Evolutionary conservation across 2,329 filamentous ascomycete genomes (phyloP).

Genomic region (Ophiostoma sp.): DNA sequence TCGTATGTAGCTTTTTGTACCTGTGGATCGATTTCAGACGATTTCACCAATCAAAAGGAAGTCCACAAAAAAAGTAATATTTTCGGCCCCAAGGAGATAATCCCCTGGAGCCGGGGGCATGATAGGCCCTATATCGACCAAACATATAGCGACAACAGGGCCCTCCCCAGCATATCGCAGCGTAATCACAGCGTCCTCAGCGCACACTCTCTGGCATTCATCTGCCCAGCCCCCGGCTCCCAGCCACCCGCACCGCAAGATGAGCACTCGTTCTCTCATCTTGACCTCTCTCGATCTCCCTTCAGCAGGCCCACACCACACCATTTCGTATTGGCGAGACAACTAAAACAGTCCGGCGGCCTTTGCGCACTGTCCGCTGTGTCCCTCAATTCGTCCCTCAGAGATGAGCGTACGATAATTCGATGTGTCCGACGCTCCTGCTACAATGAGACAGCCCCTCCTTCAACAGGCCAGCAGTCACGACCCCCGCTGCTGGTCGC

Average conservation of each 20-base stretch:
- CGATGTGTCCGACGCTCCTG: slow-evolving; percentile 13
- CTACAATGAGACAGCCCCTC: slow-evolving; percentile 21
- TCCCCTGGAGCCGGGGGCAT: not conserved
- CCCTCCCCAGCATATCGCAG: not conserved
- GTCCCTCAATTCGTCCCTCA: not conserved
- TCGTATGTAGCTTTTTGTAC: too few relatives aligned
- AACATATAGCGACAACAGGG: not conserved
- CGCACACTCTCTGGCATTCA: not conserved
- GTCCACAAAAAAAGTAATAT: too few relatives aligned
- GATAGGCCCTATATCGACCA: not conserved
- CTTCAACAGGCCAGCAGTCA: slow-evolving; percentile 6
- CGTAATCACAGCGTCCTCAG: not conserved
- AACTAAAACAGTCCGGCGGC: not conserved
- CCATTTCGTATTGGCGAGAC: not conserved
- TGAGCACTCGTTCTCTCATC: not conserved
- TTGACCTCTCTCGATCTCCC: not conserved
- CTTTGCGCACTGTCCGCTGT: slow-evolving; percentile 16
- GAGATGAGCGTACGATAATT: not conserved
- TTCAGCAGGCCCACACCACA: slow-evolving; percentile 21
- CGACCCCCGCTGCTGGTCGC: slow-evolving; percentile 1
- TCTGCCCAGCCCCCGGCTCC: slow-evolving; percentile 2
- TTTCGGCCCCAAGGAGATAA: too few relatives aligned
- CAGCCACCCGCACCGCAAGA: not conserved
- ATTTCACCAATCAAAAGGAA: too few relatives aligned
- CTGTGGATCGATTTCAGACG: too few relatives aligned